Base-by-base conservation (phyloP, 306 rosid species). In the Casuarina glauca region DNA sequence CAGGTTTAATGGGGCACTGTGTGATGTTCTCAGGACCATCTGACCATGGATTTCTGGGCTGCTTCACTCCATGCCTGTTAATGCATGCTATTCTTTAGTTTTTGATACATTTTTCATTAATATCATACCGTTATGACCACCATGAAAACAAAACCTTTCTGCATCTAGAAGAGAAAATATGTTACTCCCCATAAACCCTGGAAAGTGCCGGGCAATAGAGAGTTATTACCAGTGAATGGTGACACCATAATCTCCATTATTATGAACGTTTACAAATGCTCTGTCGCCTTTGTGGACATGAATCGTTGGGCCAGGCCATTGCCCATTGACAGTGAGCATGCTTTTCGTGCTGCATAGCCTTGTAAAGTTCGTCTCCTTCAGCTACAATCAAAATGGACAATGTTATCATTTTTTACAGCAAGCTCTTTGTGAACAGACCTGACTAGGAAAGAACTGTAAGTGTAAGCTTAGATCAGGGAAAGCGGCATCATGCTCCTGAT, bases 11-110 rank as follows among this genome's bases (percentile, higher is more conserved):
- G 0, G 84, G 84, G 62, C 87, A 84, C 16, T 84, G 87, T 1
- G 87, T 84, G 12, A 84, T 77, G 66, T 80, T 68, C 36, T 84
- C 82, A 4, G 84, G 87, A 35, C 84, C 84, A 69, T 84, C 87
- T 6, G 84, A 77, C 84, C 84, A 84, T 58, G 87, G 82, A 84
- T 84, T 84, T 35, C 60, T 72, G 4, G 84, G 81, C 42, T 83
- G 84, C 1, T 57, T 79, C 26, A 83, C 84, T 76, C 87, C 87
- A 51, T 84, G 84, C 84, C 84, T 80, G 13, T 48, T 15, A 48
- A 1, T 2, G 10, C 50, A 7, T 7, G 10, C 13, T 46, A 46
- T 46, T 9, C 51, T 46, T 46, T 46, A 46, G 51, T 46, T 46
- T 9, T 46, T 9, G 13, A 48, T 48, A 48, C 32, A 26, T 26